These are phyloP conservation scores for Flaveria sonorensis DNA, from an alignment of 129 eudicot species.

Conservation along the genomic window DNA sequence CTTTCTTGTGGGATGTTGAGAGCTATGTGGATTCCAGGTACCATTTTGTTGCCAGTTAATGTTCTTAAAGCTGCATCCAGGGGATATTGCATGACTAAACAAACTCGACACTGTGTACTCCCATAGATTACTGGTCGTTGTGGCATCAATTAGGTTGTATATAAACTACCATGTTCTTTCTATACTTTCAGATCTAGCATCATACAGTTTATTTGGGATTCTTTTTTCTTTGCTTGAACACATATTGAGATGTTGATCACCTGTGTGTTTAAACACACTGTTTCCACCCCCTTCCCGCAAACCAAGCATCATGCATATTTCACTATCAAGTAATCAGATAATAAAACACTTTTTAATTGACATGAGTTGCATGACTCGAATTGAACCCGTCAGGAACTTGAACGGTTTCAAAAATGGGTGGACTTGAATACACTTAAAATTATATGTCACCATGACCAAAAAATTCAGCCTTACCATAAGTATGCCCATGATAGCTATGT, in stretches of 20 bases:
- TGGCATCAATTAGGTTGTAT: constrained; percentile 35
- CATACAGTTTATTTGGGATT: constrained; percentile 17
- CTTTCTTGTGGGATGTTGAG: constrained; percentile 99
- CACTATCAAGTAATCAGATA: no score
- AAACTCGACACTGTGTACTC: not conserved
- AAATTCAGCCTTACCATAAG: no score
- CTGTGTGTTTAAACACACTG: not conserved
- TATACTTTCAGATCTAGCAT: constrained; percentile 16
- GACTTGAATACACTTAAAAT: no score
- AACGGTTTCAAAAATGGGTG: no score
- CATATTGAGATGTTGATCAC: not conserved
- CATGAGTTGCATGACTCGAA: no score
- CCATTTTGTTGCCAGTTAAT: constrained; percentile 62
- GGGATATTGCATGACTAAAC: constrained; percentile 23
- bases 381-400: no score
- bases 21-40: constrained; percentile 85
- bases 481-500: no score
- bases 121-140: not conserved
- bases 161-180: constrained; percentile 24
- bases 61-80: constrained; percentile 9
- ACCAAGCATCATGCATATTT: no score
- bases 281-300: no score
- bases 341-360: no score
- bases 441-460: no score
- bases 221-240: not conserved